phyloP scores from a whole-genome alignment of 139 green algal species.

The Auxenochlorella pyrenoidosa region DNA sequence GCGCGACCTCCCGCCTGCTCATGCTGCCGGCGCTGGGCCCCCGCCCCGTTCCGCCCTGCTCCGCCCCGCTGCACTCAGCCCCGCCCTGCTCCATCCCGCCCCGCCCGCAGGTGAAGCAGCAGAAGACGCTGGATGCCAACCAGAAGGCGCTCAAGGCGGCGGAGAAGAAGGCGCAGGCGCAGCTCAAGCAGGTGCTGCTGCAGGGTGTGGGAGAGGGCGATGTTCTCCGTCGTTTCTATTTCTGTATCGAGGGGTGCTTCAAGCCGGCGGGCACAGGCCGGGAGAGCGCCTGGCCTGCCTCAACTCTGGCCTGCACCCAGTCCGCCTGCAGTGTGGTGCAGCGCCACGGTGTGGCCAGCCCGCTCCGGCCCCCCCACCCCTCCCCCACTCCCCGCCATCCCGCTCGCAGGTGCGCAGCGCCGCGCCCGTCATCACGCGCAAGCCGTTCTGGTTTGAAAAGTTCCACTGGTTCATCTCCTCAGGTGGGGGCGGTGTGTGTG shows the following conservation, averaged over 20 bases:
- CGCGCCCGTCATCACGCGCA: constrained; percentile 65
- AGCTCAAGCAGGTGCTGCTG: constrained; percentile 69
- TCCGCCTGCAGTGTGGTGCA: not conserved
- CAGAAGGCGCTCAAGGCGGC: constrained; percentile 83
- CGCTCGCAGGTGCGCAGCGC: constrained; percentile 33
- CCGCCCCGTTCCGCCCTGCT: too few relatives aligned
- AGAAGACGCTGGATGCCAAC: constrained; percentile 85
- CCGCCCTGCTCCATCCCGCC: too few relatives aligned
- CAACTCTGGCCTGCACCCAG: not conserved
- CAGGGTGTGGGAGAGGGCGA: too few relatives aligned
- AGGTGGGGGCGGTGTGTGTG: too few relatives aligned
- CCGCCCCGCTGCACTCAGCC: too few relatives aligned
- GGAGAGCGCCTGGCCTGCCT: not conserved
- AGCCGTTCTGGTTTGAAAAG: constrained; percentile 94
- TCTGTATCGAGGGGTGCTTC: too few relatives aligned
- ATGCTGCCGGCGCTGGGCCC: too few relatives aligned
- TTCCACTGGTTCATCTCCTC: constrained; percentile 95
- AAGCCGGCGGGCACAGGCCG: too few relatives aligned
- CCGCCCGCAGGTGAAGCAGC: constrained; percentile 55
- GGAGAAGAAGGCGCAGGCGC: constrained; percentile 84
- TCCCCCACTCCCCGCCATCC: not conserved
- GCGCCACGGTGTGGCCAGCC: too few relatives aligned
- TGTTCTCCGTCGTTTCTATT: too few relatives aligned
- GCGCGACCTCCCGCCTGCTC: too few relatives aligned
- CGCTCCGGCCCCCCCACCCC: not conserved